Base-by-base conservation (phyloP, 495 filamentous ascomycete genomes). In the Aspergillus bridgeri region DNA sequence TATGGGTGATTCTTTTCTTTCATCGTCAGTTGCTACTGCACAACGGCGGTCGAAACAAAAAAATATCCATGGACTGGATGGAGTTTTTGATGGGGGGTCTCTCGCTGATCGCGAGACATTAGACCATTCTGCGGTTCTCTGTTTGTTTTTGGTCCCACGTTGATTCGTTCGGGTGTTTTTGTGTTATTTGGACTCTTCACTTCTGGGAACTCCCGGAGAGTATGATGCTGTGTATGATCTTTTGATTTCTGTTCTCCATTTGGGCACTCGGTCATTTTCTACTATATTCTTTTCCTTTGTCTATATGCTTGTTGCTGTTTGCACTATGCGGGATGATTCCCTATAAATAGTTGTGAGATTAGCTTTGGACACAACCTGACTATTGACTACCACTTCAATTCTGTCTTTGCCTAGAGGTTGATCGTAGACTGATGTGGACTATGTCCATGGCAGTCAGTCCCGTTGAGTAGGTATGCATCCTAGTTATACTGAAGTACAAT, bases 51-150 rank as follows among this genome's bases (percentile, higher is more conserved):
- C 9, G 33, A 38, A 38, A 60, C 69, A 71, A 70, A 70, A 73
- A 75, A 72, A 70, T n/a, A 61, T 70, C 73, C 72, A 73, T 73
- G 65, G 68, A 68, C 42, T 68, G 75, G 71, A 71, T 76, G 74
- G 71, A 74, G 73, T 76, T 76, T 68, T 66, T 63, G 60, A 57
- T 63, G 59, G 72, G 59, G 72, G 73, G 69, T 71, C 69, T 68
- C 62, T 69, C 65, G 64, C 66, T 55, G 48, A 60, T 53, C 53
- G 68, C 65, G 69, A 69, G 68, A 64, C 42, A 38, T 53, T 73
- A 74, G 69, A 71, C 69, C 73, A 66, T 56, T 68, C 65, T 71
- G 57, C 63, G 62, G 63, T 67, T 64, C 65, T 67, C 70, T 65
- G 53, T 58, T 64, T 65, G 60, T 58, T 65, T 60, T 61, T 43